These are phyloP conservation scores for Neofusicoccum sp. DNA, from an alignment of 2,329 filamentous ascomycete species.

Conservation along the genomic window DNA sequence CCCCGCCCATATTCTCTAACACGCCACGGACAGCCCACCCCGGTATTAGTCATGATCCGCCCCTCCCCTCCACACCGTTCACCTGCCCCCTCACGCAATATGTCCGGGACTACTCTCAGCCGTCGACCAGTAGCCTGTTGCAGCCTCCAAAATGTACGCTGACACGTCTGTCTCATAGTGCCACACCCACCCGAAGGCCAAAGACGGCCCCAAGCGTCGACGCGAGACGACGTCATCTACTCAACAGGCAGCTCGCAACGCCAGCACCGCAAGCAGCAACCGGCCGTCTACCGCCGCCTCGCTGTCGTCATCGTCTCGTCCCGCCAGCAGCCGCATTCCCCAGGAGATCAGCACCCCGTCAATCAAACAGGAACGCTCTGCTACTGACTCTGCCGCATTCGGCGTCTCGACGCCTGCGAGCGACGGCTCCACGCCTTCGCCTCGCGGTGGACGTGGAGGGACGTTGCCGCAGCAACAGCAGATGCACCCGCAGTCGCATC, in stretches of 20 bases:
- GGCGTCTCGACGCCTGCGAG: not conserved
- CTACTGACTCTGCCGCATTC: not conserved
- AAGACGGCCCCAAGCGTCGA: constrained; percentile 46
- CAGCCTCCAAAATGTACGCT: not conserved
- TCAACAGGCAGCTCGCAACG: constrained; percentile 21
- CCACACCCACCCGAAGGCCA: constrained; percentile 47
- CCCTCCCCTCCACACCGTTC: not conserved
- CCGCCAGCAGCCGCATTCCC: constrained; percentile 1
- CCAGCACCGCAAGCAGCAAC: not conserved
- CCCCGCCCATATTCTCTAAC: constrained; percentile 10
- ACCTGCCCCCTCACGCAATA: not conserved
- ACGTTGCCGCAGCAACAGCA: not conserved
- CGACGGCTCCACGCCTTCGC: not conserved
- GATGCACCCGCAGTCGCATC: not conserved
- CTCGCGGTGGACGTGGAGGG: constrained; percentile 5
- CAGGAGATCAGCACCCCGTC: not conserved
- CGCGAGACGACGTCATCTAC: constrained; percentile 39
- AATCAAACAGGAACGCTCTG: constrained; percentile 4
- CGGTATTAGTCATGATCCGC: not conserved
- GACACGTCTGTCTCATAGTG: constrained; percentile 31
- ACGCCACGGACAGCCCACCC: not conserved
- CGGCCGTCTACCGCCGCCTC: not conserved
- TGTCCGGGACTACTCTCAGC: not conserved
- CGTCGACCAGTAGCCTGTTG: not conserved
- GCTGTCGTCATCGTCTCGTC: constrained; percentile 3